These are phyloP conservation scores for Hymenoscyphus occultus DNA, from an alignment of 2,329 filamentous ascomycete genomes.

Conservation along the genomic window DNA sequence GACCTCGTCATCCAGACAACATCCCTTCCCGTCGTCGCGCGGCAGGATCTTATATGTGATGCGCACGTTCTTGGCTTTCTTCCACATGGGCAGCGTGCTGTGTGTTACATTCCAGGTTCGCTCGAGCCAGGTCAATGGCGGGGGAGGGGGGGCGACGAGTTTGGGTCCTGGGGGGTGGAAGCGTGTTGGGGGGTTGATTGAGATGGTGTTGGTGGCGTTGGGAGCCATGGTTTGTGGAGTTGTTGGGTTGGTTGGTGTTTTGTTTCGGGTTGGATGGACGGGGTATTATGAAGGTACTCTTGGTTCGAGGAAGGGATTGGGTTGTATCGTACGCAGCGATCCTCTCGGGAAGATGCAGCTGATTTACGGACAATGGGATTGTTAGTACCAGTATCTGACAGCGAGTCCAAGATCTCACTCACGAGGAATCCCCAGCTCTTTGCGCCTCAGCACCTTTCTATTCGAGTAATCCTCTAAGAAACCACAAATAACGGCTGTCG, in stretches of 20 bases:
- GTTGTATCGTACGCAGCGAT: too few species aligned
- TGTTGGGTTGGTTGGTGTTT: conserved; percentile 22
- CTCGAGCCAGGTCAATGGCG: conserved; percentile 57
- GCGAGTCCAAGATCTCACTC: too few species aligned
- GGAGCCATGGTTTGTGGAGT: background rate
- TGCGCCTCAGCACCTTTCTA: too few species aligned
- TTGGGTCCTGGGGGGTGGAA: conserved; percentile 1
- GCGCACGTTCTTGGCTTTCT: conserved; percentile 71
- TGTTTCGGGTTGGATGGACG: background rate
- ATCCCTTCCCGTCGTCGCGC: conserved; percentile 25
- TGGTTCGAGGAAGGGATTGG: too few species aligned
- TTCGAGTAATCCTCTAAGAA: too few species aligned
- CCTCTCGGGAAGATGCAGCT: too few species aligned
- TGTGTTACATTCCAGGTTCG: conserved; percentile 73
- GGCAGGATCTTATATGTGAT: conserved; percentile 67
- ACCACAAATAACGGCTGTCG: too few species aligned
- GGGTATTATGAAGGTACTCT: background rate
- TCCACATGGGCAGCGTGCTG: conserved; percentile 78
- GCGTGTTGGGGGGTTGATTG: conserved; percentile 6
- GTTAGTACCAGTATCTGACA: too few species aligned
- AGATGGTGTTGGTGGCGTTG: background rate
- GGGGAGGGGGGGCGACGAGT: conserved; percentile 28
- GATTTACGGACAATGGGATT: too few species aligned
- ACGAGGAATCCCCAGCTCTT: too few species aligned
- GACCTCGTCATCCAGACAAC: conserved; percentile 66